Evolutionary conservation across 768 basidiomycete species (phyloP).

Genomic region (Chiua virens): DNA sequence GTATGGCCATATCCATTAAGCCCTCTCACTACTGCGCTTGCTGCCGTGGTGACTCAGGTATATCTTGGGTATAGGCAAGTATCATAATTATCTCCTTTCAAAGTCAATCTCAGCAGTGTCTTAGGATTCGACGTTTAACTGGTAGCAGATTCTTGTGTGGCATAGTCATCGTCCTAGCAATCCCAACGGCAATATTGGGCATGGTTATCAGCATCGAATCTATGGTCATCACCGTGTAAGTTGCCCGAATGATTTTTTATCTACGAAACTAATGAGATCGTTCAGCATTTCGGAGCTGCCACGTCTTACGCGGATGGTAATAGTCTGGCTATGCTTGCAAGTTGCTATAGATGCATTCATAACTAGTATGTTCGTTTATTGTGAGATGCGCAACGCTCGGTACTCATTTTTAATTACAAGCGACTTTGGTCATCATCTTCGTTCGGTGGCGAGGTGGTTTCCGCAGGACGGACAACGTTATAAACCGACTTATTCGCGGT

Average conservation of each 20-base stretch:
- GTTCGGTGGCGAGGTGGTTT: slow-evolving; percentile 51
- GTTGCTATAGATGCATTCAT: slow-evolving; percentile 44
- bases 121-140: slow-evolving; percentile 17
- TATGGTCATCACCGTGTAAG: slow-evolving; percentile 42
- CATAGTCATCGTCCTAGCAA: slow-evolving; percentile 37
- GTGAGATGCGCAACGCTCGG: no score
- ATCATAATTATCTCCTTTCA: neutral
- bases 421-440: slow-evolving; percentile 30
- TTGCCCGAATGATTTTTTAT: neutral
- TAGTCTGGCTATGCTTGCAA: slow-evolving; percentile 48
- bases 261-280: neutral
- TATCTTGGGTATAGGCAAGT: slow-evolving; percentile 44
- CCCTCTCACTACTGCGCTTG: slow-evolving; percentile 44
- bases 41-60: slow-evolving; percentile 50
- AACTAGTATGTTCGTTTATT: slow-evolving; percentile 33
- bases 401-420: slow-evolving; percentile 7
- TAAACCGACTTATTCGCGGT: slow-evolving; percentile 54
- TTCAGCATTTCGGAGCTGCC: slow-evolving; percentile 45
- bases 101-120: neutral
- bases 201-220: slow-evolving; percentile 43
- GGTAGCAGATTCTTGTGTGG: slow-evolving; percentile 25
- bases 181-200: slow-evolving; percentile 44
- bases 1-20: slow-evolving; percentile 45
- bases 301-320: slow-evolving; percentile 41
- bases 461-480: slow-evolving; percentile 49